These are phyloP conservation scores for Debaryomyces maramus DNA, from an alignment of 805 yeast species.

Conservation along the genomic window DNA sequence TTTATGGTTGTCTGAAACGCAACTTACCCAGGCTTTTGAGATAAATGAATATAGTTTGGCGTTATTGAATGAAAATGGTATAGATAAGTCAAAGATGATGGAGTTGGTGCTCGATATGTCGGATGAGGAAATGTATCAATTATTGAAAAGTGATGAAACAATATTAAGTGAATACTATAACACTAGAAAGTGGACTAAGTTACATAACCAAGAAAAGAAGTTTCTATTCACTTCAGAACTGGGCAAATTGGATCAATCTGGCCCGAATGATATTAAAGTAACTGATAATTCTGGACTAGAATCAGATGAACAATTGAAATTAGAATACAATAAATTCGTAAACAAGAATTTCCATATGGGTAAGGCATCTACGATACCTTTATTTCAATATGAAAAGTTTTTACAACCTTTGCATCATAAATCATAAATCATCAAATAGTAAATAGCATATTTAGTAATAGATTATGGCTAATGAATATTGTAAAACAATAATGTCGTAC, in stretches of 20 bases:
- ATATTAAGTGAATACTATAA: conserved; percentile 22
- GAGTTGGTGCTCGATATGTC: conserved; percentile 19
- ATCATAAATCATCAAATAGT: background rate
- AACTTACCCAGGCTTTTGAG: conserved; percentile 6
- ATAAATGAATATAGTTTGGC: conserved; percentile 4
- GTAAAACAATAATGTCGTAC: background rate
- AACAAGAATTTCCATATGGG: conserved; percentile 13
- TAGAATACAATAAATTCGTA: conserved; percentile 11
- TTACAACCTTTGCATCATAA: conserved; percentile 18
- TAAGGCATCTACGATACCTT: conserved; percentile 16
- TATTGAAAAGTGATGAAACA: conserved; percentile 21
- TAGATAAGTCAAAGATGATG: conserved; percentile 14
- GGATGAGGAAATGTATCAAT: conserved; percentile 22
- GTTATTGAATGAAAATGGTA: background rate
- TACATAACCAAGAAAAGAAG: conserved; percentile 19
- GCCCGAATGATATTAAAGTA: background rate
- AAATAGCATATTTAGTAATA: background rate
- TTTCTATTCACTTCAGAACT: conserved; percentile 14
- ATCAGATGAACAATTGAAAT: background rate
- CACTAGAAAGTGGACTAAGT: conserved; percentile 15
- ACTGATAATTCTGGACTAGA: background rate
- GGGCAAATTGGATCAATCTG: background rate
- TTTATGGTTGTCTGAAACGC: conserved; percentile 18
- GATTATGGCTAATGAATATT: background rate
- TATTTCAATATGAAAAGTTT: conserved; percentile 15